Evolutionary conservation across 768 basidiomycete species (phyloP).

Genomic region (Tulasnella calospora): DNA sequence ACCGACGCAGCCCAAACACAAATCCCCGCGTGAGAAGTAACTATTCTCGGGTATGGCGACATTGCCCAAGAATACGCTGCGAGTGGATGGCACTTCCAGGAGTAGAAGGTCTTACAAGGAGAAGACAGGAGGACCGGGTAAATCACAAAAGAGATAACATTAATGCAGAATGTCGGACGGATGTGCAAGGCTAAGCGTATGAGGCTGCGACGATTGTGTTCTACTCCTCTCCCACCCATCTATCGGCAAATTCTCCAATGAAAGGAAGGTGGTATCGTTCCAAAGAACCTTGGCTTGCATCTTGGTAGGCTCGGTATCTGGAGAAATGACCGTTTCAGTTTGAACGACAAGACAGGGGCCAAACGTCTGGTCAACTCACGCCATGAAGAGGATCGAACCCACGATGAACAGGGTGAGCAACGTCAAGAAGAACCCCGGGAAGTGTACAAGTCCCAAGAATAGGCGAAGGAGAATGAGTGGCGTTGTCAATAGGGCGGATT

Average conservation of each 20-base stretch:
- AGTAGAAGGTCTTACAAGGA: neutral
- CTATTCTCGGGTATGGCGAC: neutral
- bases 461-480: constrained; percentile 57
- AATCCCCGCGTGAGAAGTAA: neutral
- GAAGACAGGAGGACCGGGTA: neutral
- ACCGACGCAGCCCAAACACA: neutral
- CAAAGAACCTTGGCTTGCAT: constrained; percentile 51
- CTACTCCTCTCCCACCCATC: constrained; percentile 63
- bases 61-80: neutral
- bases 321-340: constrained; percentile 28
- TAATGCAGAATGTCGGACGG: neutral
- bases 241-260: constrained; percentile 60
- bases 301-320: constrained; percentile 50
- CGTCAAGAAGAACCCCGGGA: constrained; percentile 50
- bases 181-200: neutral
- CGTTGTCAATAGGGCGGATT: constrained; percentile 65
- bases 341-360: neutral
- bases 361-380: constrained; percentile 42
- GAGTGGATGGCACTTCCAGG: neutral
- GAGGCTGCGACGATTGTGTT: neutral
- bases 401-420: constrained; percentile 48
- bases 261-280: constrained; percentile 56
- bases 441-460: constrained; percentile 49
- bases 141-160: constrained; percentile 3
- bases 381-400: constrained; percentile 47